Conservation (phyloP, 331 rosid genomes). For the Malus hybrid region DNA sequence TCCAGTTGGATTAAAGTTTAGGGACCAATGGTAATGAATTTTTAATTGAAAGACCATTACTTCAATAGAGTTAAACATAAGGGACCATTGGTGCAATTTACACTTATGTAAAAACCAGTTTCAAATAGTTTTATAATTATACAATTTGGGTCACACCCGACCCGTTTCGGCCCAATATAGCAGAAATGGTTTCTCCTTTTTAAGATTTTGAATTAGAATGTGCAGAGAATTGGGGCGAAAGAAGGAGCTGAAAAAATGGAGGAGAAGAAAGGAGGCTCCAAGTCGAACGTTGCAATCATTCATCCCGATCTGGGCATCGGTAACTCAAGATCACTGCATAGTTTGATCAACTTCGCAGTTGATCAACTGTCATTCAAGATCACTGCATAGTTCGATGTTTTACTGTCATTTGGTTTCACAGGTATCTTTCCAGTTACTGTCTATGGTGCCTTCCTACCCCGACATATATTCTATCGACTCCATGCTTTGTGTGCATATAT, state of each 20-base stretch:
- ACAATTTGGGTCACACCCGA: too few species aligned
- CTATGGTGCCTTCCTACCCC: conserved; percentile 78
- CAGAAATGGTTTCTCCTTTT: too few species aligned
- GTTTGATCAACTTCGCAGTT: too few species aligned
- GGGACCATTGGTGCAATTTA: too few species aligned
- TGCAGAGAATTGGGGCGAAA: not conserved
- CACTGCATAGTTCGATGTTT: too few species aligned
- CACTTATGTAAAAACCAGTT: too few species aligned
- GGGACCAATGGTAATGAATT: too few species aligned
- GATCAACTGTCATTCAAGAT: not conserved
- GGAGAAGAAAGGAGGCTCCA: conserved; percentile 30
- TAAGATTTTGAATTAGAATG: not conserved
- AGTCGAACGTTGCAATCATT: conserved; percentile 62
- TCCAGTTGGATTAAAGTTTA: too few species aligned
- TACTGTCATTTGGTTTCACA: not conserved
- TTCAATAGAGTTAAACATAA: too few species aligned
- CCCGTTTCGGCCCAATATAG: too few species aligned
- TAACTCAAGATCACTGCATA: not conserved
- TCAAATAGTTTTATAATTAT: not conserved
- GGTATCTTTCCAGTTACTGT: conserved; percentile 26
- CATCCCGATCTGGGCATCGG: conserved; percentile 98
- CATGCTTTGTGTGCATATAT: conserved; percentile 91
- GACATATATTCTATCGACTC: conserved; percentile 70
- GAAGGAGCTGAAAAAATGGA: conserved; percentile 19
- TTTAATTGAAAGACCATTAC: too few species aligned